Evolutionary conservation across 148 eudicot genomes (phyloP).

Genomic region (Amaranthus cruentus): DNA sequence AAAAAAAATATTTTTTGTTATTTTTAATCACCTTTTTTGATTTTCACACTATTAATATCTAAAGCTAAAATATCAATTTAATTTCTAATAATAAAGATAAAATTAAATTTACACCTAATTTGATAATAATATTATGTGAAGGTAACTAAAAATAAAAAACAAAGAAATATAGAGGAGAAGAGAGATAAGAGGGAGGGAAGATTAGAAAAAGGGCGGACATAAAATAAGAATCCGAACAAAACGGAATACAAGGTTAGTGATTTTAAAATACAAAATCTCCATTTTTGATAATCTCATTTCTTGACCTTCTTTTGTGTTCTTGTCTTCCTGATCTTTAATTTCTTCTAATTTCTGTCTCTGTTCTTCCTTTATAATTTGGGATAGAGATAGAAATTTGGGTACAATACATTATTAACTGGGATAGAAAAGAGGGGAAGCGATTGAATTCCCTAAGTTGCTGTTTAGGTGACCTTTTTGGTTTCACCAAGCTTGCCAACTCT

Average conservation of each 20-base stretch:
- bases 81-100: no score
- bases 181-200: slow-evolving; percentile 7
- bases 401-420: neutral
- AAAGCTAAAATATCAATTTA: no score
- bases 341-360: neutral
- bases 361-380: neutral
- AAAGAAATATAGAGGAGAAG: neutral
- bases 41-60: no score
- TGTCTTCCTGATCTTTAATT: neutral
- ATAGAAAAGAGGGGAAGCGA: slow-evolving; percentile 20
- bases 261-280: neutral
- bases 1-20: no score
- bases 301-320: neutral
- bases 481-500: slow-evolving; percentile 16
- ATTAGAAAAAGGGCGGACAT: slow-evolving; percentile 17
- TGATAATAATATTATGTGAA: neutral
- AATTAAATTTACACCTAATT: no score
- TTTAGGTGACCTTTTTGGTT: slow-evolving; percentile 6
- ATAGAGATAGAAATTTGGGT: neutral
- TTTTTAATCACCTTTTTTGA: no score
- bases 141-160: neutral
- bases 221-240: slow-evolving; percentile 17
- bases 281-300: neutral
- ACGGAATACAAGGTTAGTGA: neutral
- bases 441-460: slow-evolving; percentile 23